These are phyloP conservation scores for Paramyrothecium roridum DNA, from an alignment of 2,329 filamentous ascomycete species.

Conservation along the genomic window DNA sequence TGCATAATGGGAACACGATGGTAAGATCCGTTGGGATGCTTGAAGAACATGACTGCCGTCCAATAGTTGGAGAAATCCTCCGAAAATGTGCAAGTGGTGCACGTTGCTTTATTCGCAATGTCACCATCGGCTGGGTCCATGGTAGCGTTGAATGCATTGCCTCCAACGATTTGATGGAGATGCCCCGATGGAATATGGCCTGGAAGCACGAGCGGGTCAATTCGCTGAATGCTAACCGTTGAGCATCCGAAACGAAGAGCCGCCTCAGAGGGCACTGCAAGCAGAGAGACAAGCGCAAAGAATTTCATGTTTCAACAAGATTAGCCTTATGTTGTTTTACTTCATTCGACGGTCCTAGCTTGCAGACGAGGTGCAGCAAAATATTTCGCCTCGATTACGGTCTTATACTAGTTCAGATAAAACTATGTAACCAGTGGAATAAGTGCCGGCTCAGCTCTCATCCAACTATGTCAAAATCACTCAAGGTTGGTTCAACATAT, in stretches of 20 bases:
- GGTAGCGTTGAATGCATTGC: constrained; percentile 1
- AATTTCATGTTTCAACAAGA: neutral
- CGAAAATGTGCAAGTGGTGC: constrained; percentile 10
- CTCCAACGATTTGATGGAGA: constrained; percentile 1
- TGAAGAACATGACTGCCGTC: constrained; percentile 11
- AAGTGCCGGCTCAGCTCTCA: neutral
- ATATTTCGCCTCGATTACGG: no score
- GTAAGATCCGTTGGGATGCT: constrained; percentile 9
- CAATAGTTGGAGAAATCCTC: constrained; percentile 13
- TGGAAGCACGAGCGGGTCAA: constrained; percentile 1
- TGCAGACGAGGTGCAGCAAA: no score
- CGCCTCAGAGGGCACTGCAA: neutral
- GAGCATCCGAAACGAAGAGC: constrained; percentile 1
- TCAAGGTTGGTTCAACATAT: neutral
- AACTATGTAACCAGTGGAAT: neutral
- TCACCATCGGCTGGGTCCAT: neutral
- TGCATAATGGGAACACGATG: constrained; percentile 11
- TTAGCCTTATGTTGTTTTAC: neutral
- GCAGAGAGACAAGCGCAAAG: neutral
- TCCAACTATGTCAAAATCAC: neutral
- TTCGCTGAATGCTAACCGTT: constrained; percentile 1
- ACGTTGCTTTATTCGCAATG: constrained; percentile 1
- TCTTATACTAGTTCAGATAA: neutral
- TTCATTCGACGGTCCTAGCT: neutral
- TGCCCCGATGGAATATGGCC: neutral